Evolutionary conservation across 192 early-diverging fungal genomes (phyloP).

Genomic region (Gonapodya prolifera): DNA sequence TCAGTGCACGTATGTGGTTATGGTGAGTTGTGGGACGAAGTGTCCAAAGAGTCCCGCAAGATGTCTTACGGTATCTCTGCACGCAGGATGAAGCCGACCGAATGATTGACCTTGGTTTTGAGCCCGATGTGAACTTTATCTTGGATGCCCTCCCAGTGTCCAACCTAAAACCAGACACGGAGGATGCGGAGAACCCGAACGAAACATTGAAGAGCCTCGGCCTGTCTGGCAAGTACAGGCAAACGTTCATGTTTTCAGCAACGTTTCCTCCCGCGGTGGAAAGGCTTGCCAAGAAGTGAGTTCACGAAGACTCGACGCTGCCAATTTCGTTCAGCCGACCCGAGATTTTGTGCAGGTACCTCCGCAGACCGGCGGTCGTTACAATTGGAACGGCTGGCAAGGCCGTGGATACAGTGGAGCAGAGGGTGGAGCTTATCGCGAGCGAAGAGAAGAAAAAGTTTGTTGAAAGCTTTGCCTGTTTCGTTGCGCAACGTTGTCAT

Average conservation of each 20-base stretch:
- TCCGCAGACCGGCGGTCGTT: conserved; percentile 80
- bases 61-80: too few species aligned
- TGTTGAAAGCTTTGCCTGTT: not conserved
- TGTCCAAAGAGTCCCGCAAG: too few species aligned
- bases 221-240: conserved; percentile 44
- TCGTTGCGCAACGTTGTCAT: not conserved
- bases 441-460: conserved; percentile 76
- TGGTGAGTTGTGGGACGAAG: conserved; percentile 72
- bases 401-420: conserved; percentile 92
- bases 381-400: conserved; percentile 95
- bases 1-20: conserved; percentile 95
- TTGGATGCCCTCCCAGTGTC: conserved; percentile 84
- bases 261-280: conserved; percentile 89
- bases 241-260: conserved; percentile 99
- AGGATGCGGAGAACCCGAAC: conserved; percentile 48
- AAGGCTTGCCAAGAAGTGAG: conserved; percentile 69
- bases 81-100: conserved; percentile 10
- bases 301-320: not conserved
- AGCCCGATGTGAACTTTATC: conserved; percentile 90
- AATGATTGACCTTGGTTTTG: conserved; percentile 91
- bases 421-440: conserved; percentile 82
- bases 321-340: not conserved
- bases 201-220: conserved; percentile 20
- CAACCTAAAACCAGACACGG: conserved; percentile 74
- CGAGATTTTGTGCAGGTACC: conserved; percentile 39